Evolutionary conservation across 495 filamentous ascomycete species (phyloP).

Genomic region (Annulohypoxylon maeteangense): DNA sequence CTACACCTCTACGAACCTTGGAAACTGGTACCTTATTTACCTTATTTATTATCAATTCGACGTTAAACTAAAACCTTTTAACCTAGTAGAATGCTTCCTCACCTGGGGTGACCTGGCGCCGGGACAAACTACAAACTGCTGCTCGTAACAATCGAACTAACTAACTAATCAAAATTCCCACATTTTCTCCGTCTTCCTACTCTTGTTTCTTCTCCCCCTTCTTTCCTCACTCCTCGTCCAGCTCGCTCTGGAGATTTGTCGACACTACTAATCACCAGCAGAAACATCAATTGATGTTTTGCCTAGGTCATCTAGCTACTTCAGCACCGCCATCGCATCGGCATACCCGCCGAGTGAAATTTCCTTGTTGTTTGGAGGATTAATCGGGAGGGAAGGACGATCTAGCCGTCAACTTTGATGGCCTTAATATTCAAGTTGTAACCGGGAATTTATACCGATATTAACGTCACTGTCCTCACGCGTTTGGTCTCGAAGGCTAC

Average conservation of each 20-base stretch:
- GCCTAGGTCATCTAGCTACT: not conserved
- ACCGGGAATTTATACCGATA: conserved; percentile 2
- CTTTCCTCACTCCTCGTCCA: conserved; percentile 5
- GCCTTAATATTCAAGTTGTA: conserved; percentile 19
- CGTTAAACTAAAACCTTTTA: conserved; percentile 25
- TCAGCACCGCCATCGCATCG: conserved; percentile 8
- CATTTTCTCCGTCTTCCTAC: conserved; percentile 33
- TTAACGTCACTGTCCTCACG: not conserved
- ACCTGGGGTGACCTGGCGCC: conserved; percentile 45
- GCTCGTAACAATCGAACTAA: not conserved
- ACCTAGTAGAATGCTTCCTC: conserved; percentile 24
- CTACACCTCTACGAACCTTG: not conserved
- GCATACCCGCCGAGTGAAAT: conserved; percentile 1
- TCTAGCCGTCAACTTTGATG: conserved; percentile 18
- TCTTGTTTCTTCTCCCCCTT: conserved; percentile 16
- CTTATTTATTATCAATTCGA: conserved; percentile 37
- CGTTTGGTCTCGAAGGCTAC: not conserved
- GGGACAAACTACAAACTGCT: conserved; percentile 30
- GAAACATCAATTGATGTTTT: conserved; percentile 24
- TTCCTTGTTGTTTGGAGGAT: not conserved
- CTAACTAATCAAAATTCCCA: conserved; percentile 33
- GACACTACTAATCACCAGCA: conserved; percentile 1
- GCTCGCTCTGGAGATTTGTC: conserved; percentile 1
- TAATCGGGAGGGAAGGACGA: conserved; percentile 1
- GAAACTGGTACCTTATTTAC: conserved; percentile 22